Evolutionary conservation across 2,329 filamentous ascomycete genomes (phyloP).

Genomic region (Microcyclospora tardicrescens): DNA sequence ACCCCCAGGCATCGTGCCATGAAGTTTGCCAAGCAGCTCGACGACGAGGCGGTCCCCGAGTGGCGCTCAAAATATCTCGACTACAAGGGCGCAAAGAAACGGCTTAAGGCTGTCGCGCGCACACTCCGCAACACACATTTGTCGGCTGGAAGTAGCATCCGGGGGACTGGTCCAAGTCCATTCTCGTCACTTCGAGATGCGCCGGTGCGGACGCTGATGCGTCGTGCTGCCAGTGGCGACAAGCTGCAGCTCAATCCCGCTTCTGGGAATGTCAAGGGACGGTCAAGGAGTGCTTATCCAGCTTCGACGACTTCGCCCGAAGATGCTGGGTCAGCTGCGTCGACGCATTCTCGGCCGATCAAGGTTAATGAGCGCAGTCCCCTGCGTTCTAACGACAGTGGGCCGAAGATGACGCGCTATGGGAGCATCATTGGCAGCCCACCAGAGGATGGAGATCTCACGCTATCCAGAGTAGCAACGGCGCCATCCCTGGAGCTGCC

Average conservation of each 20-base stretch:
- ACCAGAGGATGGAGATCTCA: constrained; percentile 16
- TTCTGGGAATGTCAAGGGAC: constrained; percentile 4
- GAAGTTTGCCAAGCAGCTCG: constrained; percentile 19
- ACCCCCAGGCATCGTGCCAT: constrained; percentile 2
- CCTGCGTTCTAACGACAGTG: constrained; percentile 7
- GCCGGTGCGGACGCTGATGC: constrained; percentile 30
- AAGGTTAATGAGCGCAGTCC: constrained; percentile 20
- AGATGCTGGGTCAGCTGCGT: not conserved
- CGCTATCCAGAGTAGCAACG: constrained; percentile 10
- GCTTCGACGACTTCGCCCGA: not conserved
- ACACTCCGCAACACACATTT: constrained; percentile 51
- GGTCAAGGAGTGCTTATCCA: constrained; percentile 1
- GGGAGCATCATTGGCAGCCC: constrained; percentile 51
- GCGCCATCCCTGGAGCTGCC: constrained; percentile 47
- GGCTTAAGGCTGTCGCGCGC: constrained; percentile 67
- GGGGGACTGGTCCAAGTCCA: not conserved
- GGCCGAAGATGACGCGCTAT: constrained; percentile 37
- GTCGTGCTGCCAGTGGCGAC: constrained; percentile 13
- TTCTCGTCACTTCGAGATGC: constrained; percentile 23
- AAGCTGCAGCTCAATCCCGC: constrained; percentile 7
- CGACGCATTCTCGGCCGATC: constrained; percentile 5
- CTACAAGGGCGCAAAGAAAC: constrained; percentile 65
- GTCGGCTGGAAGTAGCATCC: constrained; percentile 20
- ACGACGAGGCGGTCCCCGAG: constrained; percentile 8
- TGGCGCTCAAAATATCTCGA: constrained; percentile 14